A percentile compares a stretch with the other conserved stretches of the same genome.
phyloP scores from a whole-genome alignment of 1,284 basidiomycete species.

The Microbotryum intermedium region DNA sequence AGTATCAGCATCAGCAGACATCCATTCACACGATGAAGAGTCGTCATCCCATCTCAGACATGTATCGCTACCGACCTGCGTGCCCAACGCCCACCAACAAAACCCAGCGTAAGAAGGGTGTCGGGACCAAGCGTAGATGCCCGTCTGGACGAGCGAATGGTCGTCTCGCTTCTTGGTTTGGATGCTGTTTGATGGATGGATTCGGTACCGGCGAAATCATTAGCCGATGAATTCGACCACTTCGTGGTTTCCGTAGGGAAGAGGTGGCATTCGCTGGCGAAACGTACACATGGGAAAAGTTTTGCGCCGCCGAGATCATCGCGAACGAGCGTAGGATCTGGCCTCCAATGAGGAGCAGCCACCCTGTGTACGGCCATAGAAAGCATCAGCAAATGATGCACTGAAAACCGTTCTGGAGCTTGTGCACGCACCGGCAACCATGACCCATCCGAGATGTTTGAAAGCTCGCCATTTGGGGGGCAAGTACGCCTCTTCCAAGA shows the following conservation, averaged over 20 bases:
- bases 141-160: slow-evolving; percentile 66
- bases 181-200: no score
- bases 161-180: slow-evolving; percentile 17
- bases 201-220: neutral
- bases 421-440: slow-evolving; percentile 24
- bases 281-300: slow-evolving; percentile 72
- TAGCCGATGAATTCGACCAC: neutral
- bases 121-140: slow-evolving; percentile 75
- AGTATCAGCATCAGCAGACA: no score
- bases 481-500: slow-evolving; percentile 45
- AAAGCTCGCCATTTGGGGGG: slow-evolving; percentile 17
- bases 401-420: neutral
- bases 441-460: slow-evolving; percentile 24
- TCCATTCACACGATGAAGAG: no score
- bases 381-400: neutral
- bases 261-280: no score
- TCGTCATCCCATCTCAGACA: no score
- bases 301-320: slow-evolving; percentile 90
- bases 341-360: slow-evolving; percentile 56
- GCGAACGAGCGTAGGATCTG: slow-evolving; percentile 76
- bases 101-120: slow-evolving; percentile 97
- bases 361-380: slow-evolving; percentile 44
- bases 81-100: slow-evolving; percentile 95
- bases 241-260: no score
- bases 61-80: slow-evolving; percentile 43